Evolutionary conservation across 768 basidiomycete genomes (phyloP).

Genomic region (Neoboletus brunneissimus): DNA sequence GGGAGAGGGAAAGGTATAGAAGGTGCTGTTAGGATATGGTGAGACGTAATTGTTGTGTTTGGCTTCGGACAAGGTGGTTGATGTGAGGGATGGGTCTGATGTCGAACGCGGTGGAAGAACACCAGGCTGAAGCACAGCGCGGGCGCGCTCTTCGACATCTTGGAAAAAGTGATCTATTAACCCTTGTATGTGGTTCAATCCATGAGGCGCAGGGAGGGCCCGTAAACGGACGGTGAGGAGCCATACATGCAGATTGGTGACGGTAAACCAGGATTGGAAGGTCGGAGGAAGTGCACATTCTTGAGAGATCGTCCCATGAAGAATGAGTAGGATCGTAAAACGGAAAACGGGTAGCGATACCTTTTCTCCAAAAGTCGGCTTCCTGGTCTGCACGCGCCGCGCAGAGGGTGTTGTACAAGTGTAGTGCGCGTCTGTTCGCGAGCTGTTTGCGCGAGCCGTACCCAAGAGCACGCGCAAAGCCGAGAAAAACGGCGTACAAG

Average conservation of each 20-base stretch:
- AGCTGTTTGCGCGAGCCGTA: constrained; percentile 61
- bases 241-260: constrained; percentile 92
- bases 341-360: constrained; percentile 35
- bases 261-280: constrained; percentile 95
- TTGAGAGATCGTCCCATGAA: constrained; percentile 28
- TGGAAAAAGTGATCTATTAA: constrained; percentile 95
- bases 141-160: constrained; percentile 88
- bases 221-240: constrained; percentile 86
- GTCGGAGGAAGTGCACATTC: constrained; percentile 86
- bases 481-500: constrained; percentile 45
- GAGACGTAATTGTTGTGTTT: constrained; percentile 20
- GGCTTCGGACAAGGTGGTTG: not conserved
- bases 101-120: constrained; percentile 25
- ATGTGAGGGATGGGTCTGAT: constrained; percentile 11
- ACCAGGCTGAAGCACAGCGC: constrained; percentile 69
- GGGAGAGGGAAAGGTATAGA: constrained; percentile 29
- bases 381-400: constrained; percentile 58
- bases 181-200: constrained; percentile 68
- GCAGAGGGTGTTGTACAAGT: constrained; percentile 57
- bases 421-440: constrained; percentile 56
- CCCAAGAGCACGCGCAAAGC: constrained; percentile 50
- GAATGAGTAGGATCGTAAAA: not conserved
- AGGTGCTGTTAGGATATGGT: constrained; percentile 21
- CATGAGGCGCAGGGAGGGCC: constrained; percentile 67
- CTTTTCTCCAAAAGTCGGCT: constrained; percentile 59